Conservation (phyloP, 2,329 filamentous ascomycete genomes). For the Aspergillus alliaceus region DNA sequence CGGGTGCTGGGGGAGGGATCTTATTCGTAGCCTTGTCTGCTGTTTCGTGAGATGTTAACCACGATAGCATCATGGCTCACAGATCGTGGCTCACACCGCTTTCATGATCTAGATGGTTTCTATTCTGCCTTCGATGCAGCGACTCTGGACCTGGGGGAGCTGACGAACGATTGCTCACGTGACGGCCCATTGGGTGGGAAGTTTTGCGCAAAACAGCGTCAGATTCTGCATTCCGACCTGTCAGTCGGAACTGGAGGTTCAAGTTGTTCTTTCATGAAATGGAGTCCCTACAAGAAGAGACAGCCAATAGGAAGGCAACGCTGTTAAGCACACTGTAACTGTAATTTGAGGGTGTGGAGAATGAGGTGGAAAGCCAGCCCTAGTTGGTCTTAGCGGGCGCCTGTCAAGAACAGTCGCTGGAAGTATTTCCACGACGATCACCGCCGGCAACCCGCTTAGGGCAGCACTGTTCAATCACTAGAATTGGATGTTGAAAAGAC, state of each 20-base stretch:
- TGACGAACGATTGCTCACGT: background rate
- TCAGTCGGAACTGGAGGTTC: background rate
- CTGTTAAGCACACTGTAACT: background rate
- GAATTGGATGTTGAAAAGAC: too few relatives aligned
- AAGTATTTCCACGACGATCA: background rate
- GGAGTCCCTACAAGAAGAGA: background rate
- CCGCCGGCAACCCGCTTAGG: background rate
- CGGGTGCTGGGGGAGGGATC: background rate
- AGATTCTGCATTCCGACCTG: background rate
- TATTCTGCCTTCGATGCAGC: background rate
- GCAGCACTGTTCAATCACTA: background rate
- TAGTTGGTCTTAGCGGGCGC: background rate
- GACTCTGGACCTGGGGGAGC: background rate
- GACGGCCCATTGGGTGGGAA: background rate
- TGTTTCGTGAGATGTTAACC: background rate
- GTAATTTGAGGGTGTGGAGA: background rate
- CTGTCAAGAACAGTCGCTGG: constrained; percentile 1
- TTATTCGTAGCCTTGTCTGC: background rate
- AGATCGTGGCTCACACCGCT: background rate
- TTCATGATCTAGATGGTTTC: background rate
- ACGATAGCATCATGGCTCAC: background rate
- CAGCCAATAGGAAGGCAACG: background rate
- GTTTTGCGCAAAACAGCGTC: background rate
- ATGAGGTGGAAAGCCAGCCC: background rate
- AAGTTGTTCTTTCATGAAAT: background rate